Percentiles rank a stretch among this genome's conserved stretches.
These are phyloP conservation scores for Helianthus tuberosus DNA, from an alignment of 129 eudicot species.

Conservation along the genomic window DNA sequence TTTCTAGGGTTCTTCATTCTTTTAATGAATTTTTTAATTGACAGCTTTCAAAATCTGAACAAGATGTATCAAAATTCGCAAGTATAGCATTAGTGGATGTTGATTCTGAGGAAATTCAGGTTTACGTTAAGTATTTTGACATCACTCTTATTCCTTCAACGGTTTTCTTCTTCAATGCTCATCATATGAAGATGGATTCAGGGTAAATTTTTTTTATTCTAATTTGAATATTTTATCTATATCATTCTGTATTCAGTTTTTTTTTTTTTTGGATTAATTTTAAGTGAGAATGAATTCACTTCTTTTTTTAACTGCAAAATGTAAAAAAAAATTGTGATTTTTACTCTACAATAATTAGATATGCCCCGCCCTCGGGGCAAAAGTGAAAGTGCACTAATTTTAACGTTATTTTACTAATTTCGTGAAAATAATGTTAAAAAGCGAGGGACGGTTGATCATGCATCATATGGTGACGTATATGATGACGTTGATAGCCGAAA, in stretches of 20 bases:
- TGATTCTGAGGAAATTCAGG: slow-evolving; percentile 79
- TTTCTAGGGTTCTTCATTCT: slow-evolving; percentile 6
- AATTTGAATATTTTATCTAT: not conserved
- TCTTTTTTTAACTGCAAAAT: too few species aligned
- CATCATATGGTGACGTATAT: too few species aligned
- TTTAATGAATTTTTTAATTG: too few species aligned
- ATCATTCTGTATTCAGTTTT: not conserved
- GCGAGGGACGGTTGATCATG: too few species aligned
- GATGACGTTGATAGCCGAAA: too few species aligned
- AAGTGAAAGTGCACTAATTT: too few species aligned
- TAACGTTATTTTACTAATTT: too few species aligned
- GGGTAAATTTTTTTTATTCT: slow-evolving; percentile 53
- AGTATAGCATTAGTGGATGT: slow-evolving; percentile 76
- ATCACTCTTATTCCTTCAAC: slow-evolving; percentile 82
- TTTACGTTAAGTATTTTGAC: slow-evolving; percentile 87
- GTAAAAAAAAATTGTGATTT: too few species aligned
- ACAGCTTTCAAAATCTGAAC: slow-evolving; percentile 89
- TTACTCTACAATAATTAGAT: too few species aligned
- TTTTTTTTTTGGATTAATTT: not conserved
- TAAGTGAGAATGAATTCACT: not conserved
- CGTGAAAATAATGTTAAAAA: too few species aligned
- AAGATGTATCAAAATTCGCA: slow-evolving; percentile 85
- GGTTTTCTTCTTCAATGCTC: slow-evolving; percentile 94
- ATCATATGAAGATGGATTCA: slow-evolving; percentile 99
- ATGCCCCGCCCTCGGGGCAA: too few species aligned